Percentiles rank a stretch among this genome's conserved stretches.
phyloP scores from a whole-genome alignment of 257 asterid genomes.

The Ehretia macrophylla region DNA sequence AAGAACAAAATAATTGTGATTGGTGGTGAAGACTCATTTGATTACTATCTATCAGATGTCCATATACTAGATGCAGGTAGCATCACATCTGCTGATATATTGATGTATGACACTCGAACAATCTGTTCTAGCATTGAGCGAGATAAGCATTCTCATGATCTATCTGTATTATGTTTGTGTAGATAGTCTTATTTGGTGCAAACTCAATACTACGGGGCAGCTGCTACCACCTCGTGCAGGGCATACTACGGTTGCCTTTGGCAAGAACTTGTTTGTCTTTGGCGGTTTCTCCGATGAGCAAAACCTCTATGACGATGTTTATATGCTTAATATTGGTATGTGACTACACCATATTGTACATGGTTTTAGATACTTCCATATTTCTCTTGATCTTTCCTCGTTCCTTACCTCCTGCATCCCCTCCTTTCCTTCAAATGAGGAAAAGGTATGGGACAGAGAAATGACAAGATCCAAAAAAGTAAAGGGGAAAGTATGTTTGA shows the following conservation, averaged over 20 bases:
- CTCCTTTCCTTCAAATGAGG: no score
- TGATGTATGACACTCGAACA: neutral
- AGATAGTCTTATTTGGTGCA: constrained; percentile 94
- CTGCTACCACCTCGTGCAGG: constrained; percentile 94
- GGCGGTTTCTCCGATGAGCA: constrained; percentile 96
- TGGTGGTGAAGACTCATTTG: constrained; percentile 88
- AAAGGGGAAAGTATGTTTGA: no score
- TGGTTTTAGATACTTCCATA: no score
- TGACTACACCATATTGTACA: neutral
- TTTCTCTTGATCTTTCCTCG: no score
- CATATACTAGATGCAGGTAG: constrained; percentile 90
- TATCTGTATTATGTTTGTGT: neutral
- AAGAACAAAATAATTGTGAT: constrained; percentile 80
- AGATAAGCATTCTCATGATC: constrained; percentile 4
- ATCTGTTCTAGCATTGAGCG: constrained; percentile 2
- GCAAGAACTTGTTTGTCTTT: constrained; percentile 73
- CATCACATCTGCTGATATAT: no score
- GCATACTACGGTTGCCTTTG: constrained; percentile 80
- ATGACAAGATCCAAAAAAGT: no score
- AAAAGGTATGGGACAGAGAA: no score
- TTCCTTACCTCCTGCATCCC: no score
- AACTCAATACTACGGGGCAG: constrained; percentile 82
- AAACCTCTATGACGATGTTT: constrained; percentile 75
- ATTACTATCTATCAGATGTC: constrained; percentile 85
- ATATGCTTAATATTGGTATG: constrained; percentile 90